These are phyloP conservation scores for Aphanomyces cochlioides DNA, from an alignment of 352 stramenopile genomes.

Conservation along the genomic window DNA sequence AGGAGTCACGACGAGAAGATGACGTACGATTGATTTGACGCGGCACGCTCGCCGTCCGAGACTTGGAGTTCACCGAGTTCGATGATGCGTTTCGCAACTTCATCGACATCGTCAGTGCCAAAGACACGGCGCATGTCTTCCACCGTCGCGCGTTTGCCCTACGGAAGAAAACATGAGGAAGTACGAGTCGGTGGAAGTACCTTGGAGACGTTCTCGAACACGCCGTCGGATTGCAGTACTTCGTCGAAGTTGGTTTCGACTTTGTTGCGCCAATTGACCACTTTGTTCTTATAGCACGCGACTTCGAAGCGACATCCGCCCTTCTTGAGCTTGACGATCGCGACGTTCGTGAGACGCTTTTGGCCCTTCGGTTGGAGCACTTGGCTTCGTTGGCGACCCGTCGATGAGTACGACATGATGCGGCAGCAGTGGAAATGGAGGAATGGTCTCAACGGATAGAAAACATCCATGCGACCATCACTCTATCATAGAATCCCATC, in stretches of 20 bases:
- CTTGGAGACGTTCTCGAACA: constrained; percentile 98
- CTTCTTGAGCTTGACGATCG: constrained; percentile 93
- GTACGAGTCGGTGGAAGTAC: constrained; percentile 26
- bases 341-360: constrained; percentile 96
- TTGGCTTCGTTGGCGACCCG: constrained; percentile 14
- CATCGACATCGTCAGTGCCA: constrained; percentile 87
- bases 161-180: not conserved
- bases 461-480: not conserved
- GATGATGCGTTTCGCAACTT: constrained; percentile 93
- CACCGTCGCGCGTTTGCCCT: constrained; percentile 11
- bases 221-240: constrained; percentile 95
- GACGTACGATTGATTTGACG: constrained; percentile 83
- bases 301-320: constrained; percentile 97
- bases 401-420: constrained; percentile 9
- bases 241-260: constrained; percentile 98
- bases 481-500: not conserved
- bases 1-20: not conserved
- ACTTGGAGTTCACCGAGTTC: constrained; percentile 96
- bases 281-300: constrained; percentile 99
- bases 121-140: constrained; percentile 80
- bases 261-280: constrained; percentile 97
- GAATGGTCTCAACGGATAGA: not conserved
- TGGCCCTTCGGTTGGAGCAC: constrained; percentile 61
- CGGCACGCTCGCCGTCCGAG: constrained; percentile 93
- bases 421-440: not conserved